phyloP scores from a whole-genome alignment of 768 basidiomycete genomes.

The Rhizopogon vesiculosus region DNA sequence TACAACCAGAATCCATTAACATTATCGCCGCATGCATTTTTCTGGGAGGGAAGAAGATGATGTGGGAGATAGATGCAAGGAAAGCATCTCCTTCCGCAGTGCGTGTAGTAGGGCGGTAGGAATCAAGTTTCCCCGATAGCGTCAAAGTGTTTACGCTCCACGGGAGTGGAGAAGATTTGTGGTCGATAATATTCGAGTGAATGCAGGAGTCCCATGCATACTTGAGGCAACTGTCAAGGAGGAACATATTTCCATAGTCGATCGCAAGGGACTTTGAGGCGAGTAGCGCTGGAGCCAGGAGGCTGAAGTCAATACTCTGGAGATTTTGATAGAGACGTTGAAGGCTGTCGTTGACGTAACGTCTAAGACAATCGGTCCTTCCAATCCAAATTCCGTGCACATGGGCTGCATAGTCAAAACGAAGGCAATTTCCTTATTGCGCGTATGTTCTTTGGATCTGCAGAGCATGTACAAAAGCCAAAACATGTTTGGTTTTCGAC shows the following conservation, averaged over 20 bases:
- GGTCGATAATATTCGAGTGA: too few species aligned
- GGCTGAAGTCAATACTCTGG: slow-evolving; percentile 16
- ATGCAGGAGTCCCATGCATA: slow-evolving; percentile 2
- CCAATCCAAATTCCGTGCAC: slow-evolving; percentile 34
- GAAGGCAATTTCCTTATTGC: slow-evolving; percentile 16
- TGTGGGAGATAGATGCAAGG: slow-evolving; percentile 31
- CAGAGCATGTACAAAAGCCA: slow-evolving; percentile 28
- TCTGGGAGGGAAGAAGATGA: slow-evolving; percentile 21
- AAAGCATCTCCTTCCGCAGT: slow-evolving; percentile 21
- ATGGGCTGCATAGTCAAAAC: slow-evolving; percentile 25
- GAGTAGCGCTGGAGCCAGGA: slow-evolving; percentile 2
- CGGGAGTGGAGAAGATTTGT: slow-evolving; percentile 21
- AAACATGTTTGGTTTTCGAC: neutral
- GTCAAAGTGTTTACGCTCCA: slow-evolving; percentile 16
- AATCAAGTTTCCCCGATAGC: slow-evolving; percentile 22
- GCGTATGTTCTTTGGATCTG: slow-evolving; percentile 17
- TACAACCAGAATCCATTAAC: too few species aligned
- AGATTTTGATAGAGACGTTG: slow-evolving; percentile 6
- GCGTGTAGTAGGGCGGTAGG: slow-evolving; percentile 26
- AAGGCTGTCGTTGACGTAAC: too few species aligned
- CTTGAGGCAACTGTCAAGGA: slow-evolving; percentile 30
- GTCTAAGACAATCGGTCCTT: neutral
- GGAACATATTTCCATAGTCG: slow-evolving; percentile 22
- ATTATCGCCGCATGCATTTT: too few species aligned
- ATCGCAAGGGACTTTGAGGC: slow-evolving; percentile 22